Percentiles rank a stretch among this genome's conserved stretches.
These are phyloP conservation scores for Chenopodium album DNA, from an alignment of 148 eudicot genomes.

Conservation along the genomic window DNA sequence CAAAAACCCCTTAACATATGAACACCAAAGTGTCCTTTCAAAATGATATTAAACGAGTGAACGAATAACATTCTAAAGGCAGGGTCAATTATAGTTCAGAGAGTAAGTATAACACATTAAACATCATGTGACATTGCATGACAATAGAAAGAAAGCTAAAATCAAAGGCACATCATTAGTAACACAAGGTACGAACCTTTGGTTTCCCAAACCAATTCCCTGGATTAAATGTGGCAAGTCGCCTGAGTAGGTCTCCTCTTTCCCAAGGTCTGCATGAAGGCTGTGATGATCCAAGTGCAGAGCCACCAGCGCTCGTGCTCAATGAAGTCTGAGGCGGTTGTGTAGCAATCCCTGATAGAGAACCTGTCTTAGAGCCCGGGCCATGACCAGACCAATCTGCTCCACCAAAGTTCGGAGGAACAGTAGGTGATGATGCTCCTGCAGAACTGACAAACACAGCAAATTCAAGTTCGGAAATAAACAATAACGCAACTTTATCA, in stretches of 20 bases:
- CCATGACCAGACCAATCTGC: constrained; percentile 78
- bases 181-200: constrained; percentile 50
- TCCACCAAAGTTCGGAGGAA: constrained; percentile 73
- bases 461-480: neutral
- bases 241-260: constrained; percentile 92
- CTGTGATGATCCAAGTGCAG: constrained; percentile 82
- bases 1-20: neutral
- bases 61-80: neutral
- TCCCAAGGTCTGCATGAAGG: constrained; percentile 99
- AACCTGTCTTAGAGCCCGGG: constrained; percentile 85
- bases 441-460: constrained; percentile 56
- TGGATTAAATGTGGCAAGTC: constrained; percentile 89
- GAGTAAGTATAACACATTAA: neutral
- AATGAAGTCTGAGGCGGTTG: constrained; percentile 60
- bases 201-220: constrained; percentile 91
- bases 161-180: neutral
- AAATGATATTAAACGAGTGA: neutral
- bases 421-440: constrained; percentile 90
- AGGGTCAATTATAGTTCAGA: neutral
- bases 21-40: neutral
- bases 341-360: constrained; percentile 62
- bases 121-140: neutral
- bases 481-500: neutral
- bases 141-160: neutral
- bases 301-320: constrained; percentile 86